Evolutionary conservation across 1,284 basidiomycete species (phyloP), one percentile per base, ranked within the genome.

Genomic region (Ganoderma leucocontextum): DNA sequence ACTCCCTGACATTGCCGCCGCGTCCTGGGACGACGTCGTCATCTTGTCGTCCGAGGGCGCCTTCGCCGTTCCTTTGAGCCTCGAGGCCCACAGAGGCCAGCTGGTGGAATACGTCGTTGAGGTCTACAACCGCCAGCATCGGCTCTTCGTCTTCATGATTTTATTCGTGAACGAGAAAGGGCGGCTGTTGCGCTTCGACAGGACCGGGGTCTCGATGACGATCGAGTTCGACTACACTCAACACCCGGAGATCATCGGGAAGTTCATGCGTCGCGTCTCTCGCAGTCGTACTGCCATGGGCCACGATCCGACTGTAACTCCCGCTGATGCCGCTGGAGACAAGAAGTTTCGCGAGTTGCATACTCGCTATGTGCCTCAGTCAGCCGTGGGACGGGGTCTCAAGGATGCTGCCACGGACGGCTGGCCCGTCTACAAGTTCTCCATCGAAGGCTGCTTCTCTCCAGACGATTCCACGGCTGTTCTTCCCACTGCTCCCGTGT

Each of bases 211-310:
- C 9, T 33, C 25, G 12, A 19, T 52, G 19, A 35, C 64, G 22
- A 12, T 19, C 8, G 25, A 17, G 10, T 70, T 75, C 66, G 41
- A 73, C 63, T 69, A 68, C 42, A 36, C 57, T n/a, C 33, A 63
- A 25, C 42, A 69, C 15, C 70, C 70, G 0, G 52, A 60, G 7
- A 10, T 67, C 19, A 61, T 74, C 15, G 47, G 58, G 15, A 64
- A 66, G 29, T 70, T 73, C 63, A 38, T 75, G 17, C 70, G 64
- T 58, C 67, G 73, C 4, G 69, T 65, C 53, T 60, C 60, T 49
- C 47, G 22, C 17, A 49, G 17, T 12, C 47, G 47, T n/a, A 17
- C 47, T 22, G n/a, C 47, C 12, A 6, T 22, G 47, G 47, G 47
- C n/a, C 47, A 49, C 47, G 47, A 49, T 10, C 47, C n/a, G n/a